Evolutionary conservation across 768 basidiomycete genomes (phyloP).

Genomic region (Boletus rex-veris): DNA sequence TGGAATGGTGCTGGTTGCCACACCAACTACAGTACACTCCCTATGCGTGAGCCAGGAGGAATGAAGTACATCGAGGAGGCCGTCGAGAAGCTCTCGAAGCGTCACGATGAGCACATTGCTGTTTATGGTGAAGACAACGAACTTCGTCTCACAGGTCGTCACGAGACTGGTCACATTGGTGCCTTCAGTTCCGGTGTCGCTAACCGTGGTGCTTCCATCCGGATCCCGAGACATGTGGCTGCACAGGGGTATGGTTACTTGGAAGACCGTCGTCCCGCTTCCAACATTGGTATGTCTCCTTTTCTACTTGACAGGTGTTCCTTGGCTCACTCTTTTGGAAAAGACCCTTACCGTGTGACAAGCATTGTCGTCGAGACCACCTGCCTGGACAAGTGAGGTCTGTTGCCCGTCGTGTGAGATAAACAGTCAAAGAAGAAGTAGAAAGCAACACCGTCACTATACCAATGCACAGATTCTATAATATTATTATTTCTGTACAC

Average conservation of each 20-base stretch:
- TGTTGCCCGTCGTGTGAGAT: conserved; percentile 11
- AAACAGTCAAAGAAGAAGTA: conserved; percentile 1
- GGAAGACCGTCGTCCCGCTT: conserved; percentile 95
- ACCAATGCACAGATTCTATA: conserved; percentile 10
- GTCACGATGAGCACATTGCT: conserved; percentile 93
- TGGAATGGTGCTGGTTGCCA: conserved; percentile 99
- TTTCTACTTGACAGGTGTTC: background rate
- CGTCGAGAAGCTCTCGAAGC: conserved; percentile 88
- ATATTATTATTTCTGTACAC: conserved; percentile 9
- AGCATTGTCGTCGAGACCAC: conserved; percentile 88
- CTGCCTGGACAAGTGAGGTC: conserved; percentile 54
- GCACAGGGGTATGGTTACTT: conserved; percentile 92
- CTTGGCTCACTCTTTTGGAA: conserved; percentile 7
- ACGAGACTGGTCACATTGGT: conserved; percentile 96
- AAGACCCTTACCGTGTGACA: conserved; percentile 95
- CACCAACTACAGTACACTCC: conserved; percentile 94
- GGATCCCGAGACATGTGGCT: conserved; percentile 92
- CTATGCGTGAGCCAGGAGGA: conserved; percentile 92
- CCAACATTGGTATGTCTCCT: conserved; percentile 76
- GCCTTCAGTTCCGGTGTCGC: conserved; percentile 93
- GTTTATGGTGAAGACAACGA: conserved; percentile 99
- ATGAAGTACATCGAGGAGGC: conserved; percentile 89
- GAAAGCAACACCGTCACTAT: conserved; percentile 20
- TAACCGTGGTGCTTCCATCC: conserved; percentile 95
- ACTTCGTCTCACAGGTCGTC: conserved; percentile 89